Evolutionary conservation across 192 early-diverging fungal species (phyloP).

Genomic region (Obelidium mucronatum): DNA sequence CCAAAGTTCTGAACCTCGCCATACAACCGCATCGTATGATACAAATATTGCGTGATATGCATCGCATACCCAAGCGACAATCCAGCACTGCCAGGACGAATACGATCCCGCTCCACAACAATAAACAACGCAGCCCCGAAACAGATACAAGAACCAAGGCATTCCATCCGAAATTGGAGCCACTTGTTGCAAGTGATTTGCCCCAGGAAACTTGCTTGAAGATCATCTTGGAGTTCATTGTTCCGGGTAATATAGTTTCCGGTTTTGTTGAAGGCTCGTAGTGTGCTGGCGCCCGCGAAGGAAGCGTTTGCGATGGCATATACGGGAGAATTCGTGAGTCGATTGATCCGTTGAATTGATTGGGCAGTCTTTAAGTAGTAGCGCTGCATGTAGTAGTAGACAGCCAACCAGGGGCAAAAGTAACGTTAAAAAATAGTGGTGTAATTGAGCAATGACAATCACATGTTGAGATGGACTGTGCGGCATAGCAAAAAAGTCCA

Average conservation of each 20-base stretch:
- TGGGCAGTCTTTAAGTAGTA: slow-evolving; percentile 60
- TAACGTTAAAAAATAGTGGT: slow-evolving; percentile 72
- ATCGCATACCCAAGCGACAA: slow-evolving; percentile 46
- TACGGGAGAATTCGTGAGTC: slow-evolving; percentile 73
- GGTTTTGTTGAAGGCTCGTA: slow-evolving; percentile 32
- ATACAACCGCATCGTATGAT: slow-evolving; percentile 71
- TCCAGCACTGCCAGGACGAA: slow-evolving; percentile 38
- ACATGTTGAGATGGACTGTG: slow-evolving; percentile 58
- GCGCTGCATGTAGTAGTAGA: slow-evolving; percentile 70
- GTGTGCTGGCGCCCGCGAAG: slow-evolving; percentile 42
- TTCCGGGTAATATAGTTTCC: slow-evolving; percentile 31
- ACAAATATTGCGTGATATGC: slow-evolving; percentile 72
- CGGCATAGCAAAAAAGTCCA: slow-evolving; percentile 15
- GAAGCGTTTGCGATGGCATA: slow-evolving; percentile 78
- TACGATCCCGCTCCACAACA: slow-evolving; percentile 55
- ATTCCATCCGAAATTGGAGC: slow-evolving; percentile 73
- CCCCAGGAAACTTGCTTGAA: slow-evolving; percentile 72
- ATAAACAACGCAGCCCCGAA: slow-evolving; percentile 39
- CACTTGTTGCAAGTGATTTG: slow-evolving; percentile 46
- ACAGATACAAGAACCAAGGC: slow-evolving; percentile 71
- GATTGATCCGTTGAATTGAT: slow-evolving; percentile 77
- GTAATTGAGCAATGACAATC: slow-evolving; percentile 56
- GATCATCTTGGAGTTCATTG: slow-evolving; percentile 66
- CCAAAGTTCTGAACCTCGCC: slow-evolving; percentile 55
- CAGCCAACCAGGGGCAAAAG: slow-evolving; percentile 68